Percentiles rank a stretch among this genome's conserved stretches.
These are phyloP conservation scores for Wolfiporia cocos DNA, from an alignment of 1,284 basidiomycete species.

Conservation along the genomic window DNA sequence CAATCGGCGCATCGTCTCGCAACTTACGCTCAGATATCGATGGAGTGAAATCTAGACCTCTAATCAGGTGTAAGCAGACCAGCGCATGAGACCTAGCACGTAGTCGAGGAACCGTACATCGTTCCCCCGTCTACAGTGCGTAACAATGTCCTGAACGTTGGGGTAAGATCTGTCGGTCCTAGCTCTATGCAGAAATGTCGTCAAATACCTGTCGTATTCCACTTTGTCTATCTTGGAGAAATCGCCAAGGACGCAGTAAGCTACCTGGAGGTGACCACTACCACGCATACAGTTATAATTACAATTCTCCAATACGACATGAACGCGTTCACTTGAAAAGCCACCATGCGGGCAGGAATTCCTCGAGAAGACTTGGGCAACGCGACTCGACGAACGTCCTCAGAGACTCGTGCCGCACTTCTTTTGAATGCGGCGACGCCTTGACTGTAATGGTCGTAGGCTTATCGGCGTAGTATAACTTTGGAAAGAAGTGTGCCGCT, in stretches of 20 bases:
- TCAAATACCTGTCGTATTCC: conserved; percentile 57
- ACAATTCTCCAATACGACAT: background rate
- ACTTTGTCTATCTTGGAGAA: conserved; percentile 71
- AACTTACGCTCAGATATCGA: conserved; percentile 47
- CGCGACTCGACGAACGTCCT: conserved; percentile 46
- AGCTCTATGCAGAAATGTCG: background rate
- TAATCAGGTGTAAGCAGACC: conserved; percentile 20
- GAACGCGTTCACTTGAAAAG: conserved; percentile 45
- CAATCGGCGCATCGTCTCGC: conserved; percentile 64
- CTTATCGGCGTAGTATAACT: conserved; percentile 29
- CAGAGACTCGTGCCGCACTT: conserved; percentile 33
- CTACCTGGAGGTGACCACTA: conserved; percentile 69
- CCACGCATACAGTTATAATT: background rate
- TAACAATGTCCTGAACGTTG: conserved; percentile 54
- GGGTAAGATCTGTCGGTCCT: background rate
- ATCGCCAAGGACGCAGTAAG: conserved; percentile 62
- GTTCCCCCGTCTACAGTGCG: conserved; percentile 67
- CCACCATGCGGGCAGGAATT: conserved; percentile 65
- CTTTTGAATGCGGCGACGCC: conserved; percentile 28
- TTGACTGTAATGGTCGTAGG: conserved; percentile 34
- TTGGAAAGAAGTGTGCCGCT: conserved; percentile 17
- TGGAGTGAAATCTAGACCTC: conserved; percentile 68
- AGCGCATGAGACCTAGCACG: background rate
- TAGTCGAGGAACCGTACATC: conserved; percentile 36
- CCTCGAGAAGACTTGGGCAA: conserved; percentile 49